Percentiles rank a stretch among this genome's conserved stretches.
Conservation (phyloP, 2,329 filamentous ascomycete species). For the Claviceps quebecensis region DNA sequence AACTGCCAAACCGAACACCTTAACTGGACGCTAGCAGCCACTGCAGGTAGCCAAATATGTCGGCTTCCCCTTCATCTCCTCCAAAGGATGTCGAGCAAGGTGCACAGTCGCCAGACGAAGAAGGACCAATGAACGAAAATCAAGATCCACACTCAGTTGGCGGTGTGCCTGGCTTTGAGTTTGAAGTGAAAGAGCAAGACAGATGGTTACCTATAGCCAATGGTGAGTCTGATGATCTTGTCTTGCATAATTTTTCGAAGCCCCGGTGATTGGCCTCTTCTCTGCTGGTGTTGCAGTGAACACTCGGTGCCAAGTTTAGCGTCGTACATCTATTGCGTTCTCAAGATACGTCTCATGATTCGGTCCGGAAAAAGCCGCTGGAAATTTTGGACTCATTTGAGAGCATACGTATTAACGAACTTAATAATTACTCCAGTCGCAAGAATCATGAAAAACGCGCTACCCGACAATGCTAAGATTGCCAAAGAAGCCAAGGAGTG, state of each 20-base stretch:
- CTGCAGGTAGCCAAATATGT: constrained; percentile 78
- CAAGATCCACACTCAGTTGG: constrained; percentile 58
- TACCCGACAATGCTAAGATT: constrained; percentile 97
- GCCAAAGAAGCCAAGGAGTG: constrained; percentile 98
- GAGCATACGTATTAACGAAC: constrained; percentile 77
- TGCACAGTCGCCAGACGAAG: constrained; percentile 86
- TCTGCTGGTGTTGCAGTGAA: neutral
- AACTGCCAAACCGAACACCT: constrained; percentile 34
- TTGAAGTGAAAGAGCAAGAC: constrained; percentile 99
- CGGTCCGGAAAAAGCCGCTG: constrained; percentile 34
- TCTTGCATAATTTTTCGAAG: constrained; percentile 9
- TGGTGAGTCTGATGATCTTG: constrained; percentile 56
- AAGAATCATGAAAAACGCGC: constrained; percentile 95
- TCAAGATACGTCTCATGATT: constrained; percentile 46
- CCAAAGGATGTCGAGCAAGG: constrained; percentile 89
- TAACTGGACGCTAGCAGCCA: constrained; percentile 47
- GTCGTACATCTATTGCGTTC: constrained; percentile 18
- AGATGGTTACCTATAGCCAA: constrained; percentile 99
- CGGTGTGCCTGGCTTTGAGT: constrained; percentile 65
- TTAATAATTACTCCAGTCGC: constrained; percentile 72
- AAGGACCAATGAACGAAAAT: constrained; percentile 83
- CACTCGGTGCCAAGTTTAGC: constrained; percentile 11
- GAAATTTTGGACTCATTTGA: constrained; percentile 35
- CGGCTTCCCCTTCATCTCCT: constrained; percentile 71
- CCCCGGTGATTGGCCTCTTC: neutral